Evolutionary conservation across 345 rosid species (phyloP), one percentile per base, ranked within the genome.

Genomic region (Lepidium africanum): DNA sequence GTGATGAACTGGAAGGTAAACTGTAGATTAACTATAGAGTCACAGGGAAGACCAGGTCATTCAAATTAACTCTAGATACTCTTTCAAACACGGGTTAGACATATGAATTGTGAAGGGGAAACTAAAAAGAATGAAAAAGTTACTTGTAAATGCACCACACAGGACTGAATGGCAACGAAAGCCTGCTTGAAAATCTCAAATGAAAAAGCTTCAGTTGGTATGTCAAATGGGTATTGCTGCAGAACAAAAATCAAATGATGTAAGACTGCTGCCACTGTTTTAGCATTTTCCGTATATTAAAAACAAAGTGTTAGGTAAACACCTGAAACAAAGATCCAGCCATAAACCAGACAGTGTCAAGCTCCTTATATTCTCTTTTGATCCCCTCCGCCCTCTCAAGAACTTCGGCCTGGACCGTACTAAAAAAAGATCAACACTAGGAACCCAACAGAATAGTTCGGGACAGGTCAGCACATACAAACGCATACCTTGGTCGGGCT

Each of bases 321-420:
- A 90, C 97, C 98, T 90, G 97, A 88, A 93, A 93, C 71, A 93
- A 80, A 63, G 98, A 93, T 59, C 97, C 98, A 69, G 96, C 33
- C 98, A 93, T 93, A 80, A 93, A 93, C 98, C 97, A 93, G 67
- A 93, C 94, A 38, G 97, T 90, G 79, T 90, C 98, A 15, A 93
- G 97, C 84, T 93, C 98, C 64, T 82, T 76, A 56, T 90, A 93
- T 74, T 93, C 97, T 81, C 96, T 87, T 80, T 80, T 90, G 65
- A 93, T 93, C 67, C 97, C 96, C 71, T 84, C 90, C 38, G 87
- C 90, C 77, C 98, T 86, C 71, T 82, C 90, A 62, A 93, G 80
- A 80, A 90, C 87, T 83, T 84, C 98, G 38, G 84, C 96, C 98
- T 90, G 63, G 64, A 72, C 67, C 71, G 76, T 21, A 56, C 39